Evolutionary conservation across 441 rosid species (phyloP).

Genomic region (Pelargonium cotyledonis): DNA sequence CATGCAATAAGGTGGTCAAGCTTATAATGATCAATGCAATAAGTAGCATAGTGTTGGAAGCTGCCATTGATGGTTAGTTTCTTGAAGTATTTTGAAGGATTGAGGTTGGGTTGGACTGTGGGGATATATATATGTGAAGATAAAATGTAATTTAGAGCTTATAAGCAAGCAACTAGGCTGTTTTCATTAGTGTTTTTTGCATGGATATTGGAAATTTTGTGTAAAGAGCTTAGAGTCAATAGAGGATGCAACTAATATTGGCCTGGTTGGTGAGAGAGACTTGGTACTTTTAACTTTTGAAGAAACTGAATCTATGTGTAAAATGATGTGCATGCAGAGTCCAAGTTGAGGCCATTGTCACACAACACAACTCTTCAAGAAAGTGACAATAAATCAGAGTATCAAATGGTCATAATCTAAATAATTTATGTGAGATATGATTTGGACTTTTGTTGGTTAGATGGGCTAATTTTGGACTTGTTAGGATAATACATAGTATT

Average conservation of each 20-base stretch:
- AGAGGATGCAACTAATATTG: slow-evolving; percentile 71
- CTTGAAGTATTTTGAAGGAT: slow-evolving; percentile 16
- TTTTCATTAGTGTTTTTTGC: slow-evolving; percentile 4
- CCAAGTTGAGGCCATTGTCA: background rate
- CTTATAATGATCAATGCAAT: slow-evolving; percentile 17
- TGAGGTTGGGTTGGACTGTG: slow-evolving; percentile 30
- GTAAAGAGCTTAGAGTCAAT: slow-evolving; percentile 42
- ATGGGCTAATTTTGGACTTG: background rate
- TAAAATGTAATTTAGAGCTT: slow-evolving; percentile 4
- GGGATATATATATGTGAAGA: slow-evolving; percentile 30
- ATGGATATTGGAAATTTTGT: slow-evolving; percentile 30
- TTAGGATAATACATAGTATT: background rate
- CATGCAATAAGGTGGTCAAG: slow-evolving; percentile 24
- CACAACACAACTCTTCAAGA: background rate
- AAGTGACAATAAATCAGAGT: no score
- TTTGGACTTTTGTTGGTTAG: background rate
- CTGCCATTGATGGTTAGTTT: slow-evolving; percentile 22
- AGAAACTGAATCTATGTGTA: no score
- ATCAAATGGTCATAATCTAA: background rate
- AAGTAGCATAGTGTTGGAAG: slow-evolving; percentile 8
- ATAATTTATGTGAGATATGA: background rate
- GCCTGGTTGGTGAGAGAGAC: slow-evolving; percentile 47
- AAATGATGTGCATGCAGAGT: background rate
- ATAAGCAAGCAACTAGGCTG: background rate
- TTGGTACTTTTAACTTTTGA: background rate